These are phyloP conservation scores for Stereocaulon alpinum DNA, from an alignment of 495 filamentous ascomycete species.

Conservation along the genomic window DNA sequence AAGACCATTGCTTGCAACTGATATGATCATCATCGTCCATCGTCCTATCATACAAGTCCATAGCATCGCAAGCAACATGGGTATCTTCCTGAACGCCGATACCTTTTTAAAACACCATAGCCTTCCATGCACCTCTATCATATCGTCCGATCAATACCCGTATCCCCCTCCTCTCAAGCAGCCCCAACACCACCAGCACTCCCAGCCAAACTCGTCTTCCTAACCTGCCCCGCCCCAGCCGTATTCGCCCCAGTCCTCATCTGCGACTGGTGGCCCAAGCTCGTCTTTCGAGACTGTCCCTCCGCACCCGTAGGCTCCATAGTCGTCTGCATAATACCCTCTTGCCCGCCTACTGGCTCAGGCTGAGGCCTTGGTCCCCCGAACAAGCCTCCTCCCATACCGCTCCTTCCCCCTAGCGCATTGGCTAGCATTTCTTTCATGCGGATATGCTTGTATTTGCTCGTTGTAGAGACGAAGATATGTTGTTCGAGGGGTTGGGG, in stretches of 20 bases:
- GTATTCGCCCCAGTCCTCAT: neutral
- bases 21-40: neutral
- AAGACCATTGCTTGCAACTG: neutral
- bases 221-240: constrained; percentile 9
- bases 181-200: neutral
- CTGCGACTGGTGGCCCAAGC: constrained; percentile 8
- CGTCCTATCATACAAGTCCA: neutral
- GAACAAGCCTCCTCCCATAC: constrained; percentile 37
- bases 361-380: neutral
- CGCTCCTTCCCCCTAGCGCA: constrained; percentile 43
- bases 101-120: neutral
- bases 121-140: too few relatives aligned
- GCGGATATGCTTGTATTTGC: constrained; percentile 71
- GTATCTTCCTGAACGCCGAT: constrained; percentile 10
- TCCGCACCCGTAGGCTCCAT: constrained; percentile 1
- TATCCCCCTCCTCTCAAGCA: neutral
- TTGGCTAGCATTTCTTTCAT: constrained; percentile 81
- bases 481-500: constrained; percentile 64
- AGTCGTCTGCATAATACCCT: neutral
- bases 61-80: neutral
- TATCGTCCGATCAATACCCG: too few relatives aligned
- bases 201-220: constrained; percentile 14
- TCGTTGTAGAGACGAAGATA: constrained; percentile 53
- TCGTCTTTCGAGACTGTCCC: constrained; percentile 12
- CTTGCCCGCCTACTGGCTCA: neutral